These are phyloP conservation scores for Eutrema salsugineum DNA, from an alignment of 441 rosid genomes.

Conservation along the genomic window DNA sequence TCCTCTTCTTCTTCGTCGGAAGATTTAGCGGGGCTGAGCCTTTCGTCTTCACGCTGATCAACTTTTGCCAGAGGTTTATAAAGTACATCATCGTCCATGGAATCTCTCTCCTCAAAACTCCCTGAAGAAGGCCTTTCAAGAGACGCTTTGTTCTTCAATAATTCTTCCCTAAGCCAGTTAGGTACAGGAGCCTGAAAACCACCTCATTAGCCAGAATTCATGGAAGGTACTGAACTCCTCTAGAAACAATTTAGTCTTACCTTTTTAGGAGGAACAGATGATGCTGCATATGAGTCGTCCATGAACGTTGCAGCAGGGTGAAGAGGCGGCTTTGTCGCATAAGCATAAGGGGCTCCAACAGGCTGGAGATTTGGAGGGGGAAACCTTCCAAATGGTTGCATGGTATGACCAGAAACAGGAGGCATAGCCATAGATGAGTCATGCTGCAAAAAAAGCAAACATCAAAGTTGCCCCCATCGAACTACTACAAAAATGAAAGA, in stretches of 20 bases:
- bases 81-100: conserved; percentile 58
- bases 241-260: conserved; percentile 35
- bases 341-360: conserved; percentile 50
- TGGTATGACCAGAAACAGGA: conserved; percentile 57
- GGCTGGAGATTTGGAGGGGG: conserved; percentile 65
- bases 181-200: conserved; percentile 81
- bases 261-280: conserved; percentile 70
- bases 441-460: conserved; percentile 43
- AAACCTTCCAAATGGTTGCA: conserved; percentile 71
- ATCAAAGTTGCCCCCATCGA: conserved; percentile 13
- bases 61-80: conserved; percentile 48
- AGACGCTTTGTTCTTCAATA: conserved; percentile 73
- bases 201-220: conserved; percentile 29
- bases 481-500: conserved; percentile 3
- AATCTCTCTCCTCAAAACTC: conserved; percentile 45
- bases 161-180: conserved; percentile 96
- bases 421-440: conserved; percentile 55
- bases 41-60: conserved; percentile 64
- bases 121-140: conserved; percentile 50
- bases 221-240: conserved; percentile 9
- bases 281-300: conserved; percentile 69
- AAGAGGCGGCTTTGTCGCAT: conserved; percentile 54
- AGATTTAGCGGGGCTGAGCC: conserved; percentile 66
- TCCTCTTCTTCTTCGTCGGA: conserved; percentile 92
- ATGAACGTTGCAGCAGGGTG: conserved; percentile 62